Conservation (phyloP, 2,329 filamentous ascomycete genomes). For the Colletotrichum sp. region DNA sequence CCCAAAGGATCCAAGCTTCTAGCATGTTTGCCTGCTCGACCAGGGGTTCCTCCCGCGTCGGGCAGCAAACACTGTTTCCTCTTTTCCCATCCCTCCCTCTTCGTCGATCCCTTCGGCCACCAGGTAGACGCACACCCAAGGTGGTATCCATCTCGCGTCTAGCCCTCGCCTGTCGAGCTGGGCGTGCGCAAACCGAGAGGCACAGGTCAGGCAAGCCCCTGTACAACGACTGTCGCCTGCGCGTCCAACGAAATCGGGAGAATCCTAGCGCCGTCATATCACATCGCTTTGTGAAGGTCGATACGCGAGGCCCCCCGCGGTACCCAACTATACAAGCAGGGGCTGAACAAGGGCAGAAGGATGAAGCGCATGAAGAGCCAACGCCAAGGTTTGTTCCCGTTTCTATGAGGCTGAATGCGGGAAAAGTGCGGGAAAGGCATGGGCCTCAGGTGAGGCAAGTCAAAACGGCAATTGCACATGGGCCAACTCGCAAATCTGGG, state of each 20-base stretch:
- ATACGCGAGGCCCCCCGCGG: neutral
- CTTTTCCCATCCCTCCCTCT: neutral
- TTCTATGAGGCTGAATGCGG: neutral
- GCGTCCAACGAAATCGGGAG: neutral
- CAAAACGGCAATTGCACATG: neutral
- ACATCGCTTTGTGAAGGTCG: neutral
- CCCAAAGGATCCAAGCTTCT: neutral
- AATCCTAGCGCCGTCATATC: neutral
- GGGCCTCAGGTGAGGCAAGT: neutral
- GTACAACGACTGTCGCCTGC: neutral
- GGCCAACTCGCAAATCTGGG: neutral
- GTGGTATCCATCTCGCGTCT: neutral
- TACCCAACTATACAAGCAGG: neutral
- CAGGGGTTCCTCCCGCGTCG: neutral
- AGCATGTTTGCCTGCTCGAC: neutral
- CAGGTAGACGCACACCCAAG: neutral
- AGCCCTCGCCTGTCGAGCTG: neutral
- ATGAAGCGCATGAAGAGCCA: neutral
- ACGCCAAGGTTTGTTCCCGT: neutral
- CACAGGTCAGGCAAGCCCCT: neutral
- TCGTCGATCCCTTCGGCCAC: neutral
- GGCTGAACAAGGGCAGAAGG: neutral
- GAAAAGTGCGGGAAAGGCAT: neutral
- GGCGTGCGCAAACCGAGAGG: neutral
- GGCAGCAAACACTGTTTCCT: neutral